These are phyloP conservation scores for Penicillium herquei DNA, from an alignment of 495 filamentous ascomycete genomes.

Conservation along the genomic window DNA sequence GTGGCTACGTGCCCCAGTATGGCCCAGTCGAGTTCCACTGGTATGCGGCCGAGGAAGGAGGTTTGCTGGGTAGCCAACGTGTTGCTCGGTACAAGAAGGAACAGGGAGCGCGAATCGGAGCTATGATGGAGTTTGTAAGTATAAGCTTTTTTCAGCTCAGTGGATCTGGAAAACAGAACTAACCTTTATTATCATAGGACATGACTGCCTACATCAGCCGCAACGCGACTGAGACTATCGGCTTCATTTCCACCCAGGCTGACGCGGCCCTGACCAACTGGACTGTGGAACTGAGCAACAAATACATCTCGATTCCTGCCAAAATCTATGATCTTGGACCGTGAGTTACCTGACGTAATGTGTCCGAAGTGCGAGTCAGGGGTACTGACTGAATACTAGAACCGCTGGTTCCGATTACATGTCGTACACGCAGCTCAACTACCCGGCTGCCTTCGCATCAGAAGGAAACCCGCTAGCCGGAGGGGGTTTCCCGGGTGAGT, in stretches of 20 bases:
- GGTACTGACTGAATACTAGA: slow-evolving; percentile 2
- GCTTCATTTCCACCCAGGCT: slow-evolving; percentile 11
- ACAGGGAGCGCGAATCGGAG: slow-evolving; percentile 8
- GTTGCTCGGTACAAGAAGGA: slow-evolving; percentile 15
- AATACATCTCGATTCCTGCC: slow-evolving; percentile 13
- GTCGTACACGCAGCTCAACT: slow-evolving; percentile 14
- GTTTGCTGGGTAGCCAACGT: slow-evolving; percentile 12
- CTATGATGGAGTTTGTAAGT: slow-evolving; percentile 18
- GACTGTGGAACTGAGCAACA: slow-evolving; percentile 6
- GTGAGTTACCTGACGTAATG: slow-evolving; percentile 2
- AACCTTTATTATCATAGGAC: slow-evolving; percentile 3
- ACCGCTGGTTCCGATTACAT: slow-evolving; percentile 14
- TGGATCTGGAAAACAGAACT: not conserved
- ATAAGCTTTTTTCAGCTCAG: not conserved
- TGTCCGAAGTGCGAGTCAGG: not conserved
- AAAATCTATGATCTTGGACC: slow-evolving; percentile 10
- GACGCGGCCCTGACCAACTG: slow-evolving; percentile 12
- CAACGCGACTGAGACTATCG: slow-evolving; percentile 14
- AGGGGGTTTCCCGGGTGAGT: slow-evolving; percentile 7
- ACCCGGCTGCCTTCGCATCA: slow-evolving; percentile 15
- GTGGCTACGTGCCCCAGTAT: slow-evolving; percentile 6
- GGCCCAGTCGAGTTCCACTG: slow-evolving; percentile 17
- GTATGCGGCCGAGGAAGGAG: slow-evolving; percentile 16
- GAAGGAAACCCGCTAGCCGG: slow-evolving; percentile 12
- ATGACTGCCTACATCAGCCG: slow-evolving; percentile 11